These are phyloP conservation scores for Candida corydali DNA, from an alignment of 805 yeast genomes.

Conservation along the genomic window DNA sequence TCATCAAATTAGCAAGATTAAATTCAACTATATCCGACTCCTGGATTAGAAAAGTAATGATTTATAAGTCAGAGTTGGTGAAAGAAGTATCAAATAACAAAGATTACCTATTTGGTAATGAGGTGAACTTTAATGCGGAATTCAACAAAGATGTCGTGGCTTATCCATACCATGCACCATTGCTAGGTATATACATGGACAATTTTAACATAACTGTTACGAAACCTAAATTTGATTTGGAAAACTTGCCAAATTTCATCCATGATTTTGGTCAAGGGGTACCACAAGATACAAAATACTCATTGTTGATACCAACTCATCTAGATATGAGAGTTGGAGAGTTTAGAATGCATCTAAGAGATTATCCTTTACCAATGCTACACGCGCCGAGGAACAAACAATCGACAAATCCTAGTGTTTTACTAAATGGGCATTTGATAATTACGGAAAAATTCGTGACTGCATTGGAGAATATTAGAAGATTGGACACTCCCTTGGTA, in stretches of 20 bases:
- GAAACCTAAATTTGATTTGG: slow-evolving; percentile 23
- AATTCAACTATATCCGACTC: slow-evolving; percentile 50
- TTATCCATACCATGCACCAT: slow-evolving; percentile 32
- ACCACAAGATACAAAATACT: slow-evolving; percentile 65
- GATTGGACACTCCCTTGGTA: slow-evolving; percentile 49
- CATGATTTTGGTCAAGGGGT: slow-evolving; percentile 77
- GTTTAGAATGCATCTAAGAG: slow-evolving; percentile 68
- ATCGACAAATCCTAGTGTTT: slow-evolving; percentile 18
- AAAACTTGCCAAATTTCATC: slow-evolving; percentile 55
- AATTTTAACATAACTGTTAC: slow-evolving; percentile 21
- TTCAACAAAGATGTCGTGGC: slow-evolving; percentile 24
- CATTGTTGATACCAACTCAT: slow-evolving; percentile 63
- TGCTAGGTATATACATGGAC: slow-evolving; percentile 27
- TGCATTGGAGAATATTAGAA: slow-evolving; percentile 51
- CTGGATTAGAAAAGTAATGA: slow-evolving; percentile 67
- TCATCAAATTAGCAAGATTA: slow-evolving; percentile 24
- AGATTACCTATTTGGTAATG: slow-evolving; percentile 34
- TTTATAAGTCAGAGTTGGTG: slow-evolving; percentile 36
- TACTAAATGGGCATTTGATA: slow-evolving; percentile 59
- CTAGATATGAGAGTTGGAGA: slow-evolving; percentile 57
- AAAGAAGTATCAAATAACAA: slow-evolving; percentile 34
- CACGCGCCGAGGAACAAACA: slow-evolving; percentile 54
- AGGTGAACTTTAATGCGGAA: slow-evolving; percentile 15
- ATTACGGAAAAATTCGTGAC: slow-evolving; percentile 61
- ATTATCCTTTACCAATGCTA: slow-evolving; percentile 80